Conservation (phyloP, 306 rosid species). For the Cicer pinnatifidum region DNA sequence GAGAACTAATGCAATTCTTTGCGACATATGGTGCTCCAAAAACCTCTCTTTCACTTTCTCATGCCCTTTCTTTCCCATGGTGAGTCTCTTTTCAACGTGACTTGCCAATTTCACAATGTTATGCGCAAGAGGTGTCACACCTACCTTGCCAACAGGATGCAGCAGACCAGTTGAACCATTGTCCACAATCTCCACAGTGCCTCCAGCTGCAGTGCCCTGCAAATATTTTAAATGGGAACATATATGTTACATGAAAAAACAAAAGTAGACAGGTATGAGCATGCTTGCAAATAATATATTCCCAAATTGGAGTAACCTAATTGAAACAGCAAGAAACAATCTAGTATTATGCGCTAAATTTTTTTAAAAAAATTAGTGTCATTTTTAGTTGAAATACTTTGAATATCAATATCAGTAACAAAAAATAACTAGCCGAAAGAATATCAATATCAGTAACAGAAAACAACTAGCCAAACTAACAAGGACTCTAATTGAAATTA, state of each 20-base stretch:
- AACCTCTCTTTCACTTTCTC: conserved; percentile 82
- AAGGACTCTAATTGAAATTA: conserved; percentile 15
- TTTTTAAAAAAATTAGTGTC: background rate
- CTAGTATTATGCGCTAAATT: conserved; percentile 1
- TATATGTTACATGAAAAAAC: background rate
- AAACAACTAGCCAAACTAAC: conserved; percentile 1
- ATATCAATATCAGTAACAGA: background rate
- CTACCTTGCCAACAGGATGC: conserved; percentile 83
- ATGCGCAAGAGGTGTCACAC: conserved; percentile 65
- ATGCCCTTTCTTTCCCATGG: conserved; percentile 83
- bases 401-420: conserved; percentile 15
- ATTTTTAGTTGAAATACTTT: background rate
- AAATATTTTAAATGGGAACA: background rate
- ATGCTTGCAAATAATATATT: conserved; percentile 2
- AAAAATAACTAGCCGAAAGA: background rate
- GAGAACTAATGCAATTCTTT: conserved; percentile 80
- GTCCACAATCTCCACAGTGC: conserved; percentile 89
- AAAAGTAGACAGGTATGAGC: background rate
- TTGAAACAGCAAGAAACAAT: conserved; percentile 19
- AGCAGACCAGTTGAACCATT: conserved; percentile 80
- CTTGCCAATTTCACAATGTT: conserved; percentile 84
- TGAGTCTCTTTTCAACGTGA: conserved; percentile 86
- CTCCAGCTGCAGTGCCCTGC: conserved; percentile 93
- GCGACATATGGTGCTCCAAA: conserved; percentile 79
- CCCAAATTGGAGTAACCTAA: conserved; percentile 10